These are phyloP conservation scores for Beauveria scarabaeidicola DNA, from an alignment of 2,329 filamentous ascomycete species.

Conservation along the genomic window DNA sequence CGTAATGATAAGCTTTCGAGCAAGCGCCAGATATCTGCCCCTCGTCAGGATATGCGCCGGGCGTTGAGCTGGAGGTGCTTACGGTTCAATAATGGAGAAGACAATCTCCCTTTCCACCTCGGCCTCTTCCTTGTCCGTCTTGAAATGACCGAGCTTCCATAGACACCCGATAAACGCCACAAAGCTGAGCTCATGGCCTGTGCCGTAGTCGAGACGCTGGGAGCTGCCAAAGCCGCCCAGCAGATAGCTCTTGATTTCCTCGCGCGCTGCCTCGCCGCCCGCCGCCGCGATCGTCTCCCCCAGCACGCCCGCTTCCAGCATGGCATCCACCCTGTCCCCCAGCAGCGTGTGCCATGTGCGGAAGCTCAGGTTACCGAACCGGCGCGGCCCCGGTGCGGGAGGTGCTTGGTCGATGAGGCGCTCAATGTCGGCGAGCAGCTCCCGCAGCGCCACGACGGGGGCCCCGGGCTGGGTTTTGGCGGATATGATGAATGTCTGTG, in stretches of 20 bases:
- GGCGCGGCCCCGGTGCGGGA: slow-evolving; percentile 73
- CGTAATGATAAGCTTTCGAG: slow-evolving; percentile 75
- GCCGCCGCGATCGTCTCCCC: slow-evolving; percentile 22
- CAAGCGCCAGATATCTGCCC: slow-evolving; percentile 64
- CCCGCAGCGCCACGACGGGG: slow-evolving; percentile 55
- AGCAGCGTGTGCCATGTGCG: slow-evolving; percentile 71
- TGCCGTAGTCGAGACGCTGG: slow-evolving; percentile 89
- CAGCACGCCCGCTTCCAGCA: slow-evolving; percentile 23
- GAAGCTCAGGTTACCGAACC: slow-evolving; percentile 91
- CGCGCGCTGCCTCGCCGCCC: slow-evolving; percentile 38
- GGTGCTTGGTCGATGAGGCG: slow-evolving; percentile 68
- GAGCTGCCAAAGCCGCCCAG: slow-evolving; percentile 80
- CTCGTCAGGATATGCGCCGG: slow-evolving; percentile 9
- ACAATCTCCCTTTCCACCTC: slow-evolving; percentile 72
- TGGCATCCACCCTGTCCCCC: slow-evolving; percentile 43
- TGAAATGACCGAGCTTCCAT: slow-evolving; percentile 83
- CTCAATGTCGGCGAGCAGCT: slow-evolving; percentile 56
- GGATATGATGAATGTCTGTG: slow-evolving; percentile 35
- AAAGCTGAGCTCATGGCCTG: slow-evolving; percentile 92
- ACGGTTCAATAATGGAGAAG: slow-evolving; percentile 74
- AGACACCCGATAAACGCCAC: slow-evolving; percentile 81
- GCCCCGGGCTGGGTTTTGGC: slow-evolving; percentile 31
- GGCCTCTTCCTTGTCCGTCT: slow-evolving; percentile 39
- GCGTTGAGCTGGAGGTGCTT: slow-evolving; percentile 28
- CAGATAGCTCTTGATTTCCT: slow-evolving; percentile 71